These are phyloP conservation scores for Vanrija sp. DNA, from an alignment of 1,284 basidiomycete genomes.

Conservation along the genomic window DNA sequence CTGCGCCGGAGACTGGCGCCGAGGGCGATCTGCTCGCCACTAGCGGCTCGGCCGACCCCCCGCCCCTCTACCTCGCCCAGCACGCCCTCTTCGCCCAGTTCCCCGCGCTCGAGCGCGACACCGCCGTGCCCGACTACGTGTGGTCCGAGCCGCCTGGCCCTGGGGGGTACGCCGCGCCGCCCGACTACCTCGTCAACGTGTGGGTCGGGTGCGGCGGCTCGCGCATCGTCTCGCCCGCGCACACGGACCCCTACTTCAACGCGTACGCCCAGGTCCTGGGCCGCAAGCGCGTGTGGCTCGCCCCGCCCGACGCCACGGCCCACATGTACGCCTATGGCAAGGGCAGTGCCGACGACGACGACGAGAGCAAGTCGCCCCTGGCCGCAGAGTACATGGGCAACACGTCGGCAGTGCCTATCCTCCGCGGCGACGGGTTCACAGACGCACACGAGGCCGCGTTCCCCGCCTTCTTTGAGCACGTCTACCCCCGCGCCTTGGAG, in stretches of 20 bases:
- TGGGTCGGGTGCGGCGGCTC: constrained; percentile 77
- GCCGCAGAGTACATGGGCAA: constrained; percentile 47
- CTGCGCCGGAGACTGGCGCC: background rate
- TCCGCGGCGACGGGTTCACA: constrained; percentile 19
- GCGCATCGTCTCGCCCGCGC: constrained; percentile 73
- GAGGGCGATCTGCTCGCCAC: background rate
- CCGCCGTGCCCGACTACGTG: constrained; percentile 79
- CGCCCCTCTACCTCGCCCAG: constrained; percentile 79
- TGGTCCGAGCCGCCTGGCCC: constrained; percentile 62
- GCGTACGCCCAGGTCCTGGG: constrained; percentile 88
- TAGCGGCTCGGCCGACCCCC: constrained; percentile 1
- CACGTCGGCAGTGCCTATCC: constrained; percentile 48
- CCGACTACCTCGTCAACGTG: constrained; percentile 64
- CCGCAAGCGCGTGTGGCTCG: constrained; percentile 86
- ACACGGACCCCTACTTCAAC: constrained; percentile 95
- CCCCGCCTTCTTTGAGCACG: constrained; percentile 57
- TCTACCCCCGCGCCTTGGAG: constrained; percentile 62
- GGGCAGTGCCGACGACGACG: background rate
- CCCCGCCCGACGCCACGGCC: constrained; percentile 60
- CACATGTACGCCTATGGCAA: constrained; percentile 56
- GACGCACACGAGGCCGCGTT: constrained; percentile 15
- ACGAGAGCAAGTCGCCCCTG: background rate
- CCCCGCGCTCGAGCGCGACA: constrained; percentile 68
- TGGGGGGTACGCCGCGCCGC: constrained; percentile 60
- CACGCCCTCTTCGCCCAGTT: constrained; percentile 82